These are phyloP conservation scores for Aspergillus viridinutans DNA, from an alignment of 2,329 filamentous ascomycete genomes.

Conservation along the genomic window DNA sequence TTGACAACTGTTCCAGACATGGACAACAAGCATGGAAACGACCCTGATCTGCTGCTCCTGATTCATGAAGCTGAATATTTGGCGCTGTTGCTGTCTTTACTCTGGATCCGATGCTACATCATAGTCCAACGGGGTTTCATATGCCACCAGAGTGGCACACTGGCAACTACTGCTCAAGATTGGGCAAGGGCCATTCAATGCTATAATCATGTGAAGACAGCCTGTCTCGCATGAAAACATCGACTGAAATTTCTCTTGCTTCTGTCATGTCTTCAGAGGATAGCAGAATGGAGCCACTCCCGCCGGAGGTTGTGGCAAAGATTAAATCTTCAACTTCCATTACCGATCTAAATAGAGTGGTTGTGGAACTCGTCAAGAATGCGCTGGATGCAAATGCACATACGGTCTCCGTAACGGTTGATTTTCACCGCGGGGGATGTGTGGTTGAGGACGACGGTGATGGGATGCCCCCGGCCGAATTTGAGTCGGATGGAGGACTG, in stretches of 20 bases:
- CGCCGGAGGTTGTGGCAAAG: constrained; percentile 66
- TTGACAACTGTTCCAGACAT: background rate
- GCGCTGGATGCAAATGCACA: constrained; percentile 73
- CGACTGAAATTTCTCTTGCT: background rate
- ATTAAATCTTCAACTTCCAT: constrained; percentile 83
- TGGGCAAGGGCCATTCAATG: background rate
- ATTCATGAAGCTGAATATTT: background rate
- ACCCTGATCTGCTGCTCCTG: background rate
- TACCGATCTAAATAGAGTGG: constrained; percentile 66
- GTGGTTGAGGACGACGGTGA: constrained; percentile 77
- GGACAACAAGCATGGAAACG: background rate
- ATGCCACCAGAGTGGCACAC: background rate
- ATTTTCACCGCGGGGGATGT: constrained; percentile 73
- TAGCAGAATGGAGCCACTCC: constrained; percentile 61
- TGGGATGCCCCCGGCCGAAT: constrained; percentile 72
- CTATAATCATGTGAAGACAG: background rate
- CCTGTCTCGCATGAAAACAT: background rate
- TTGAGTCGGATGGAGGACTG: constrained; percentile 64
- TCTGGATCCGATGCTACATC: background rate
- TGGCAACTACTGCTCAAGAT: background rate
- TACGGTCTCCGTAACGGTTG: constrained; percentile 65
- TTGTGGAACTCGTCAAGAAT: constrained; percentile 73
- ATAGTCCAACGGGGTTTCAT: background rate
- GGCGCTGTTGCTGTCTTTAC: background rate
- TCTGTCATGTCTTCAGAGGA: constrained; percentile 22